Percentiles rank a stretch among this genome's conserved stretches.
These are phyloP conservation scores for Phytophthora colocasiae DNA, from an alignment of 352 stramenopile species.

Conservation along the genomic window DNA sequence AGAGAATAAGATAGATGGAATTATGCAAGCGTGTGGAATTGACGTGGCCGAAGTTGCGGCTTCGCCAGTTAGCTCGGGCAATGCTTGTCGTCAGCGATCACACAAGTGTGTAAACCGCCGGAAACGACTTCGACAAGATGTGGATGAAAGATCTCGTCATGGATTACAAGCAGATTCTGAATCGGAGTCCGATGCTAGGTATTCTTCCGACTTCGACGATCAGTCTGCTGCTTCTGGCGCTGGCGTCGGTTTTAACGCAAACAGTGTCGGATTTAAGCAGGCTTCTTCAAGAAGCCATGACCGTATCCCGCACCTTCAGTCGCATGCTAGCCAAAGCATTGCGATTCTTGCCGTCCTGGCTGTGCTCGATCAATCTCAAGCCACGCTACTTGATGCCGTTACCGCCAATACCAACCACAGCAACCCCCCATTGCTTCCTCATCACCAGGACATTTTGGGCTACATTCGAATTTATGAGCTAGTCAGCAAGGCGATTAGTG, in stretches of 20 bases:
- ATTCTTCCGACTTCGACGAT: conserved; percentile 27
- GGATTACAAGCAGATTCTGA: conserved; percentile 23
- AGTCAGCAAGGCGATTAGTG: conserved; percentile 39
- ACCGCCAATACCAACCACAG: conserved; percentile 15
- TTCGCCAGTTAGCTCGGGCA: not conserved
- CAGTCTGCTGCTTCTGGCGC: conserved; percentile 14
- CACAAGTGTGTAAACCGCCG: conserved; percentile 14
- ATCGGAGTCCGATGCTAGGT: conserved; percentile 30
- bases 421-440: conserved; percentile 17
- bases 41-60: conserved; percentile 6
- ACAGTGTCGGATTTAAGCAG: not conserved
- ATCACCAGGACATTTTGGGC: conserved; percentile 39
- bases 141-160: conserved; percentile 31
- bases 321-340: conserved; percentile 37
- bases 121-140: conserved; percentile 44
- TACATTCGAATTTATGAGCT: conserved; percentile 45
- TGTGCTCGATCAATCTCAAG: conserved; percentile 50
- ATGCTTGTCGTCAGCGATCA: conserved; percentile 1
- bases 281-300: conserved; percentile 1
- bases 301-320: conserved; percentile 49
- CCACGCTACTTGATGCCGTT: conserved; percentile 36
- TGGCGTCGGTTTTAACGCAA: not conserved
- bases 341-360: conserved; percentile 44
- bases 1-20: conserved; percentile 44
- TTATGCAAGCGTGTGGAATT: conserved; percentile 54